Conservation (phyloP, 371 early-diverging fungal genomes). For the Mucor saturninus region DNA sequence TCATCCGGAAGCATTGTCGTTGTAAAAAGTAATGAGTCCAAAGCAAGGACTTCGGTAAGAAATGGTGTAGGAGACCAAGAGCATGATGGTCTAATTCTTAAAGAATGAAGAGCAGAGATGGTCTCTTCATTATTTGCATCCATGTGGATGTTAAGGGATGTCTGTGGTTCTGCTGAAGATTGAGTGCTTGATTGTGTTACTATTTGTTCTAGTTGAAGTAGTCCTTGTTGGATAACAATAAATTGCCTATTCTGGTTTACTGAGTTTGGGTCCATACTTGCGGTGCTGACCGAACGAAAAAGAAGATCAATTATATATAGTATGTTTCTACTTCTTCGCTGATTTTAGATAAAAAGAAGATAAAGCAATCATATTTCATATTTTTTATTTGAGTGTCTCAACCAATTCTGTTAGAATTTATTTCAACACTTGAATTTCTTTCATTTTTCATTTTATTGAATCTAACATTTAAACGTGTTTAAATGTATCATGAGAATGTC, state of each 20-base stretch:
- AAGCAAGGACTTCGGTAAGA: too few species aligned
- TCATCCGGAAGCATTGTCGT: slow-evolving; percentile 5
- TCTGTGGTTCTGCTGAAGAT: slow-evolving; percentile 12
- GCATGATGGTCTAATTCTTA: slow-evolving; percentile 12
- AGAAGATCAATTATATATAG: background rate
- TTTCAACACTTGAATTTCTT: too few species aligned
- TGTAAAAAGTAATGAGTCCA: slow-evolving; percentile 1
- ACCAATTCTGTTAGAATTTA: too few species aligned
- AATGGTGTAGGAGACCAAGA: slow-evolving; percentile 5
- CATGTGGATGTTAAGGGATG: background rate
- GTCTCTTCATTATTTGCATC: background rate
- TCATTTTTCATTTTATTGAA: too few species aligned
- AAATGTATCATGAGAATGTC: too few species aligned
- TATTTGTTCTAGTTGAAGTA: slow-evolving; percentile 14
- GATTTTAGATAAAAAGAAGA: too few species aligned
- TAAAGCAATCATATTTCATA: too few species aligned
- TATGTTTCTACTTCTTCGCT: too few species aligned
- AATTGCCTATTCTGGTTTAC: background rate
- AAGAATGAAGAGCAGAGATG: background rate
- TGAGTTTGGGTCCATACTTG: background rate
- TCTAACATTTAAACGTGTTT: too few species aligned
- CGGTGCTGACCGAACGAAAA: slow-evolving; percentile 4
- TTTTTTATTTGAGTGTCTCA: too few species aligned
- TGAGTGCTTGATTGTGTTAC: slow-evolving; percentile 8
- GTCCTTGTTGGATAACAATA: background rate